phyloP scores from a whole-genome alignment of 768 basidiomycete species.

The Hypholoma sublateritium region DNA sequence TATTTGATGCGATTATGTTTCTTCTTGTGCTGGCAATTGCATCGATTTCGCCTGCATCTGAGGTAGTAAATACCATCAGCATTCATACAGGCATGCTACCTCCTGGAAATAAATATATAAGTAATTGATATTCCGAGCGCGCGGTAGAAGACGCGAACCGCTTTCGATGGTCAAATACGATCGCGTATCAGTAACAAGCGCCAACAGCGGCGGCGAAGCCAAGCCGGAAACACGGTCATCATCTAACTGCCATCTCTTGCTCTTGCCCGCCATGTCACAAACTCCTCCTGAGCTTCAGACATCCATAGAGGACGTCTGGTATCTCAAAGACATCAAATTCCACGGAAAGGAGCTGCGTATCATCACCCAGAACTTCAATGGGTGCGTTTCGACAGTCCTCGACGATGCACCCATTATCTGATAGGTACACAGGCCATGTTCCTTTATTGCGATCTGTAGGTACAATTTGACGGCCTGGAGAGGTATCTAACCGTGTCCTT shows the following conservation, averaged over 20 bases:
- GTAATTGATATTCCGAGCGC: too few relatives aligned
- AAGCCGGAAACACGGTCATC: neutral
- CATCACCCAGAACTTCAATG: constrained; percentile 83
- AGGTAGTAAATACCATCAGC: too few relatives aligned
- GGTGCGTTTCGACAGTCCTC: constrained; percentile 43
- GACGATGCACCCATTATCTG: constrained; percentile 5
- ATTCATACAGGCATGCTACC: too few relatives aligned
- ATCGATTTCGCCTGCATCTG: too few relatives aligned
- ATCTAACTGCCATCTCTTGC: neutral
- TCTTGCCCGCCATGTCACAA: constrained; percentile 20
- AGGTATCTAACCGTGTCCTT: neutral
- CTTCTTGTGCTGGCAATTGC: too few relatives aligned
- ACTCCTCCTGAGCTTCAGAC: constrained; percentile 34
- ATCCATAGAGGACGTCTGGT: constrained; percentile 68
- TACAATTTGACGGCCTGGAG: neutral
- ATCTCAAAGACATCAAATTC: constrained; percentile 69
- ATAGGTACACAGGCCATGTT: constrained; percentile 65
- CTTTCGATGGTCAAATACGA: neutral
- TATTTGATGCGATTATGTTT: neutral
- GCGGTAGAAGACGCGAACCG: too few relatives aligned
- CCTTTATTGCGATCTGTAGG: constrained; percentile 87
- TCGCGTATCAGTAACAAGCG: neutral
- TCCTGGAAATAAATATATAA: too few relatives aligned
- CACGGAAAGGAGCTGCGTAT: constrained; percentile 48
- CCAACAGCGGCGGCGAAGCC: neutral